Evolutionary conservation across 805 yeast species (phyloP).

Genomic region (Ogataea allantospora): DNA sequence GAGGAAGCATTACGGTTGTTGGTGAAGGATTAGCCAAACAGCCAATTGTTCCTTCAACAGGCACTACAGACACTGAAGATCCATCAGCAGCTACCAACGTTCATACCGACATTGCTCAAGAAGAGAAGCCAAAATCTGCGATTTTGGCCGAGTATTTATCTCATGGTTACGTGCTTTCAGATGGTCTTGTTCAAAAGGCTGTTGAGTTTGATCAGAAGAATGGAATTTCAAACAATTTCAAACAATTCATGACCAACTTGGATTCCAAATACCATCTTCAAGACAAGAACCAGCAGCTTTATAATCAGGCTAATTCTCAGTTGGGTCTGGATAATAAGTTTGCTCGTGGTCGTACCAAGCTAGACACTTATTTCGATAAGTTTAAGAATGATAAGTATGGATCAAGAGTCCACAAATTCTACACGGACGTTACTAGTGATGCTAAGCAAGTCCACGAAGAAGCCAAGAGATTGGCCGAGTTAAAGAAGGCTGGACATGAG

Average conservation of each 20-base stretch:
- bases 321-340: constrained; percentile 41
- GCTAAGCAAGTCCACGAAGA: constrained; percentile 67
- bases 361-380: constrained; percentile 46
- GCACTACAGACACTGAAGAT: background rate
- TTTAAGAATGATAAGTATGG: constrained; percentile 52
- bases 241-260: constrained; percentile 49
- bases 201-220: constrained; percentile 62
- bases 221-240: constrained; percentile 59
- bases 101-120: constrained; percentile 62
- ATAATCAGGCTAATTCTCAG: constrained; percentile 38
- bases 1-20: constrained; percentile 49
- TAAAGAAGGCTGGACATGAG: constrained; percentile 41
- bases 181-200: constrained; percentile 57
- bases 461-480: constrained; percentile 66
- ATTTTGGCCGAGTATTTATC: constrained; percentile 74
- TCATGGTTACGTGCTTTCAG: constrained; percentile 69
- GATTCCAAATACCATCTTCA: constrained; percentile 62
- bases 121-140: constrained; percentile 72
- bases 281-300: constrained; percentile 43
- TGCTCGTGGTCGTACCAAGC: constrained; percentile 35
- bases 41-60: constrained; percentile 15
- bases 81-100: constrained; percentile 7
- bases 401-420: constrained; percentile 57
- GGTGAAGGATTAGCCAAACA: constrained; percentile 29
- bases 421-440: constrained; percentile 52